Evolutionary conservation across 192 early-diverging fungal genomes (phyloP).

Genomic region (Blastocladiella britannica): DNA sequence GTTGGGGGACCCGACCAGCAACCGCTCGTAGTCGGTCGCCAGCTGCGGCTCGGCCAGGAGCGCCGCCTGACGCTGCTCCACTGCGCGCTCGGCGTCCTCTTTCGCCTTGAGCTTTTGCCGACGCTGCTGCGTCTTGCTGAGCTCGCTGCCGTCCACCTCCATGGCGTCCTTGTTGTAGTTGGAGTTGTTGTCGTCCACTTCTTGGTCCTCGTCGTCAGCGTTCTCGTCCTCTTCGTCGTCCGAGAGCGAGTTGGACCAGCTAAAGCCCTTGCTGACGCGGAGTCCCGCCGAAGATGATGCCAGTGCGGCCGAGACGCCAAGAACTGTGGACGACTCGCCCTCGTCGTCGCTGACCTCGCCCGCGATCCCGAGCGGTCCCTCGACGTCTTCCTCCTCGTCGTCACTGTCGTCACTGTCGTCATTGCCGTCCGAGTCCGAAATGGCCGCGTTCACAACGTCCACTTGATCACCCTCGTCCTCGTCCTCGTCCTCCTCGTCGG

Average conservation of each 20-base stretch:
- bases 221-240: constrained; percentile 8
- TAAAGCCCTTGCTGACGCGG: not conserved
- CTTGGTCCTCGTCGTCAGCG: constrained; percentile 11
- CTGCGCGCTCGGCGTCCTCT: constrained; percentile 21
- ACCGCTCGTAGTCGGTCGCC: constrained; percentile 72
- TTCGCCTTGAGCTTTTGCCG: constrained; percentile 40
- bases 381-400: constrained; percentile 8
- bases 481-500: constrained; percentile 11
- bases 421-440: constrained; percentile 8
- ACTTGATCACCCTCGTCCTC: constrained; percentile 11
- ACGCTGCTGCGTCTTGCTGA: constrained; percentile 19
- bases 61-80: constrained; percentile 40
- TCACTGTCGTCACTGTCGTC: constrained; percentile 1
- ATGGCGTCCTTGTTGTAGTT: not conserved
- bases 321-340: not conserved
- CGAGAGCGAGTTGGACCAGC: not conserved
- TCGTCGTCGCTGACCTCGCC: constrained; percentile 9
- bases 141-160: constrained; percentile 10
- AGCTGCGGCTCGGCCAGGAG: constrained; percentile 45
- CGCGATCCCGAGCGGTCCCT: constrained; percentile 5
- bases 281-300: no score
- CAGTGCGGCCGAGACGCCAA: no score
- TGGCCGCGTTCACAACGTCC: constrained; percentile 14
- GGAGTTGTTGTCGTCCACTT: constrained; percentile 10
- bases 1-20: constrained; percentile 83